phyloP scores from a whole-genome alignment of 1,284 basidiomycete species.

The Trametes versicolor region DNA sequence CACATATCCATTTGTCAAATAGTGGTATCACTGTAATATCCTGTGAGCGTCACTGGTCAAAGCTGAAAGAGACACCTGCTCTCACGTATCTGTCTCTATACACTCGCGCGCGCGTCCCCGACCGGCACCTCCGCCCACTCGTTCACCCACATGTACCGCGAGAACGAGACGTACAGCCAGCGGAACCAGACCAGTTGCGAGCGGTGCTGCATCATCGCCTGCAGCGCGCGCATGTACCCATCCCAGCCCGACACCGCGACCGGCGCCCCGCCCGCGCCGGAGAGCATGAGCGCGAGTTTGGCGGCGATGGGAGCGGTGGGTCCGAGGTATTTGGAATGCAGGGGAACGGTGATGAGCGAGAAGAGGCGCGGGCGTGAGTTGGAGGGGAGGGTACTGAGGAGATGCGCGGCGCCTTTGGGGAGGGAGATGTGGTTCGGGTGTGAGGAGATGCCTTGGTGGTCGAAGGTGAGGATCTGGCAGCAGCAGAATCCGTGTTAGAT shows the following conservation, averaged over 20 bases:
- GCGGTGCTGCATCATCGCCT: slow-evolving; percentile 79
- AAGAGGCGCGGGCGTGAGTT: slow-evolving; percentile 55
- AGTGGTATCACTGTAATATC: too few relatives aligned
- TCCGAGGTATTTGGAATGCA: slow-evolving; percentile 70
- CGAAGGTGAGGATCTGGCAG: slow-evolving; percentile 90
- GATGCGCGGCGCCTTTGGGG: slow-evolving; percentile 60
- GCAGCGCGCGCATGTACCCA: slow-evolving; percentile 67
- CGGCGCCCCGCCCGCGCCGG: slow-evolving; percentile 36
- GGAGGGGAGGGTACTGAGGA: slow-evolving; percentile 45
- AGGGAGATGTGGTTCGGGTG: slow-evolving; percentile 93
- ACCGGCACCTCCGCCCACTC: slow-evolving; percentile 61
- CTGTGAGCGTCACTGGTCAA: too few relatives aligned
- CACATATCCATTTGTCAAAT: too few relatives aligned
- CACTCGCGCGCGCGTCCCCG: too few relatives aligned
- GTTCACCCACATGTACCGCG: slow-evolving; percentile 94
- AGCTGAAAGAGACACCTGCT: too few relatives aligned
- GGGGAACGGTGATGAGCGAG: slow-evolving; percentile 66
- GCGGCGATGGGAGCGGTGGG: slow-evolving; percentile 56
- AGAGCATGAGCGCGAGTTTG: slow-evolving; percentile 49
- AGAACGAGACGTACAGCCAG: slow-evolving; percentile 85
- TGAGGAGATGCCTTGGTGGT: slow-evolving; percentile 80
- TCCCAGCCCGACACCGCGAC: slow-evolving; percentile 63
- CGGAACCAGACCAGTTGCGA: slow-evolving; percentile 93
- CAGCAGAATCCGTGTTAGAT: slow-evolving; percentile 12
- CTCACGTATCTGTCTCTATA: too few relatives aligned